Conservation (phyloP, 1,284 basidiomycete species). For the Sporisorium scitamineum region DNA sequence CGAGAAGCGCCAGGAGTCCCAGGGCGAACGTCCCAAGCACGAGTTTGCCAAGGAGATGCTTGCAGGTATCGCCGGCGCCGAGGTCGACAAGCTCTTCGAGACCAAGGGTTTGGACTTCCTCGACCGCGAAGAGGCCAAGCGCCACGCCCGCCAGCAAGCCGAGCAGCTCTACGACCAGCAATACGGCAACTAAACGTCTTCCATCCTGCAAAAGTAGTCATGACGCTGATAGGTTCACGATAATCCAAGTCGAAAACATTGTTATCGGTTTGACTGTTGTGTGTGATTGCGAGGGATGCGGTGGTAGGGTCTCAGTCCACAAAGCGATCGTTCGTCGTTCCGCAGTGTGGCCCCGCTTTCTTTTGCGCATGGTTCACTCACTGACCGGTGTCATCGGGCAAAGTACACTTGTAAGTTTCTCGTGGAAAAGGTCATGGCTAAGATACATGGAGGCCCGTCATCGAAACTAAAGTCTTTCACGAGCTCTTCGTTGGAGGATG, state of each 20-base stretch:
- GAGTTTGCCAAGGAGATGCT: constrained; percentile 71
- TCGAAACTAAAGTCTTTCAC: not conserved
- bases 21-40: constrained; percentile 71
- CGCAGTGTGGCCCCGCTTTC: too few relatives aligned
- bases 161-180: constrained; percentile 54
- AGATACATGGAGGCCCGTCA: too few relatives aligned
- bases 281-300: too few relatives aligned
- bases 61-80: constrained; percentile 68
- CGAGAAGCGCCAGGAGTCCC: constrained; percentile 72
- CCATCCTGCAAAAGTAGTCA: not conserved
- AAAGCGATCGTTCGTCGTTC: too few relatives aligned
- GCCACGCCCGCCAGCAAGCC: constrained; percentile 65
- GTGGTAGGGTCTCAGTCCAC: too few relatives aligned
- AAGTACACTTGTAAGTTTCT: too few relatives aligned
- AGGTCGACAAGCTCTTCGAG: constrained; percentile 65
- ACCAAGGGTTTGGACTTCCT: constrained; percentile 63
- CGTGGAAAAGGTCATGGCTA: too few relatives aligned
- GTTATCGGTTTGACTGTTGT: too few relatives aligned
- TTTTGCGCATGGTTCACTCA: too few relatives aligned
- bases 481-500: not conserved
- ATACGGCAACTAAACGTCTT: constrained; percentile 41
- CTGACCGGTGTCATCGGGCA: too few relatives aligned
- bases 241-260: too few relatives aligned
- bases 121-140: constrained; percentile 72
- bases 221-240: too few relatives aligned